Evolutionary conservation across 345 rosid species (phyloP), one percentile per base, ranked within the genome.

Genomic region (Eucalyptus camaldulensis): DNA sequence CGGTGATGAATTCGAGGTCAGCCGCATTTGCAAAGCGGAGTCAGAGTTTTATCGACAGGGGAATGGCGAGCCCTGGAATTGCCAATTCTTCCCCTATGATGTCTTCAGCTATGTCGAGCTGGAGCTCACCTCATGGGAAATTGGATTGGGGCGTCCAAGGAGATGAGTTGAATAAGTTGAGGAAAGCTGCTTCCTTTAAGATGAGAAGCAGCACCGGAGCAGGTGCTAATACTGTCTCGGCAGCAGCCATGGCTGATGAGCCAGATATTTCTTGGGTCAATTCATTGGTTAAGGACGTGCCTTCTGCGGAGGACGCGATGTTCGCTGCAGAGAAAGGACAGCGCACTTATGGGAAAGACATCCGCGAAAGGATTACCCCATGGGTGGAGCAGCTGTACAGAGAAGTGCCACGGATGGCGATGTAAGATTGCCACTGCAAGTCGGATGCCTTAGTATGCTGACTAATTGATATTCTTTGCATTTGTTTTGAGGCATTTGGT

Each of bases 191-290:
- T 31, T 97, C 99, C 13, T 97, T 98, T 2, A 97, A 98, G 37
- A 91, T 95, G 83, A 92, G 96, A 6, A 93, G 94, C 90, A 95
- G 91, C 90, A 92, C 80, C 44, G 87, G 89, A 25, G 49, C 94
- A 10, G 86, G 91, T 80, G 83, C 88, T 58, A n/a, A 80, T 85
- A 58, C 91, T 45, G 90, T 89, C 89, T 88, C 88, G 17, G 85
- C 86, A 47, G 88, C 89, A 69, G 89, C 96, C 0, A 88, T 90
- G n/a, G 58, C 87, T 6, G 90, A 92, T 3, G 99, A 97, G 93
- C 99, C 99, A 31, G 99, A 98, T 87, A 96, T 97, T 50, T 96
- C 99, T 17, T 97, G 99, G 99, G 99, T 98, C 90, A 91, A 92
- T 91, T 93, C 98, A 19, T 87, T 96, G 90, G 98, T 98, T 87